Evolutionary conservation across 2,329 filamentous ascomycete species (phyloP), one percentile per base, ranked within the genome.

Genomic region (Fusarium xylarioides): DNA sequence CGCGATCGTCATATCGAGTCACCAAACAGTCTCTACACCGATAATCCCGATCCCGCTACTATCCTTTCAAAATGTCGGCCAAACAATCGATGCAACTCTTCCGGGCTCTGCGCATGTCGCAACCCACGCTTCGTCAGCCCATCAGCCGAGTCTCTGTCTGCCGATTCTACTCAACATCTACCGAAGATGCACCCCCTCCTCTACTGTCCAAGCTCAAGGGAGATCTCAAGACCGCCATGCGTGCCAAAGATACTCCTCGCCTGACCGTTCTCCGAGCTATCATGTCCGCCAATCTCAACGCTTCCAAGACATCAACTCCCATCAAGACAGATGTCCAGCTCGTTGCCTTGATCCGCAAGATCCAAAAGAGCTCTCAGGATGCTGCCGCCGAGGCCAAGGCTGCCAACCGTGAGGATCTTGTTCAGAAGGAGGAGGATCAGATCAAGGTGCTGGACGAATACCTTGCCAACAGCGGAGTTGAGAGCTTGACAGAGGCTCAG

Each of bases 201-300:
- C 80, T 89, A 14, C 81, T 89, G 47, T 80, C 84, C 60, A 88
- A 86, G 81, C 83, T 91, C 76, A 89, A 89, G 77, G 82, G 80
- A 71, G 90, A 92, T 75, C 84, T 92, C 70, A 92, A 92, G 83
- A 81, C 85, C 15, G 90, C 91, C 54, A 92, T 92, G 90, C 87
- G 87, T 66, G 85, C 86, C 75, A 92, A 91, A 81, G 90, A 92
- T 78, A 82, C 85, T 32, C 84, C 89, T 32, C 90, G 91, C 5
- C 88, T 95, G 32, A 84, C 88, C 43, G 92, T 93, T 42, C 86
- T 95, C 54, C 91, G 93, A 74, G 81, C 86, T 44, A 83, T 95
- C 70, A 87, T 95, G 72, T 86, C 92, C 37, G 88, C 92, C 70
- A 90, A 92, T 69, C 90, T 91, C 75, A 95, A 95, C 81, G 91